Base-by-base conservation (phyloP, 2,329 filamentous ascomycete genomes). In the Metarhizium anisopliae region DNA sequence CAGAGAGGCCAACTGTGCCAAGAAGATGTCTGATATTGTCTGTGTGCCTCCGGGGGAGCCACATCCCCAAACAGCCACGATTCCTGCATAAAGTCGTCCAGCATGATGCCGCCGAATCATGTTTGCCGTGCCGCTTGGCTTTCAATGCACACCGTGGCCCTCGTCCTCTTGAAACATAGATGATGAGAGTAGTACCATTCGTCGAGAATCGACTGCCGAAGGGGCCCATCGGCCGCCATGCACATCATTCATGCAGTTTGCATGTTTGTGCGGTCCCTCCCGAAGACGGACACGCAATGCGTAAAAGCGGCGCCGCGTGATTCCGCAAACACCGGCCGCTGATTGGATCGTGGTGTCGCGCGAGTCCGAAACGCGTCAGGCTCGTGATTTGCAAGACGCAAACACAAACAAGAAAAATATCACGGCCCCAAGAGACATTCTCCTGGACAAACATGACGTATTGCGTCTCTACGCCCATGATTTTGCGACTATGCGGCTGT, bases 181-280 rank as follows among this genome's bases (percentile, higher is more conserved):
- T 25, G 25, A 25, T 25, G 25, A 25, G 25, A 25, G 25, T 25
- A 25, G 25, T 25, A 25, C 4, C 25, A 25, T 25, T 30, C 18
- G n/a, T 13, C 43, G 6, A 7, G 43, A 47, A 47, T 16, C 7
- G 25, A 7, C 32, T 14, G 11, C 29, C 47, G 7, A 36, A 18
- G 8, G 29, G 5, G 25, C 11, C 47, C 47, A 29, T 50, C 18
- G 8, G 32, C 47, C 25, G 49, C 30, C 45, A 36, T 53, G 51
- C 47, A 53, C 51, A 56, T 53, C 43, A 56, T 53, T 43, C 51
- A 51, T 50, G 25, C 55, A 47, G 18, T 14, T 8, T 25, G 14
- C 29, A 30, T 18, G n/a, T 35, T 35, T 38, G 8, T 29, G 7
- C 10, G 16, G 50, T 4, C 50, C 50, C 18, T 51, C 29, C 30